phyloP scores from a whole-genome alignment of 495 filamentous ascomycete species.

The Trichoderma asperelloides region DNA sequence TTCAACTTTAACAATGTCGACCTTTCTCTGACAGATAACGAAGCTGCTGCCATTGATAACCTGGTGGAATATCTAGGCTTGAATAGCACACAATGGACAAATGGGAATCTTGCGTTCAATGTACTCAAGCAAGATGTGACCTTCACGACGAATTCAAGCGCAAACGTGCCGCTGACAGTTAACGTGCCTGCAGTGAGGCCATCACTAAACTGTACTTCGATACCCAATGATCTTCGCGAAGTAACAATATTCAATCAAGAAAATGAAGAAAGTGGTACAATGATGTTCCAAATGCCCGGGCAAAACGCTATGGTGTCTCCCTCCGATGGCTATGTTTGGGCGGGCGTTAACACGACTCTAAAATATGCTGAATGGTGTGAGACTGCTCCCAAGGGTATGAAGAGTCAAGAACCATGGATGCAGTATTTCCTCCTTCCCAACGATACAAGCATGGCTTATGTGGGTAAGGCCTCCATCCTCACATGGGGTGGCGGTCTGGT shows the following conservation, averaged over 20 bases:
- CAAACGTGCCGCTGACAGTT: not conserved
- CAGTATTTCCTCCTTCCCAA: constrained; percentile 9
- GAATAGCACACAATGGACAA: constrained; percentile 12
- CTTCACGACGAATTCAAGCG: not conserved
- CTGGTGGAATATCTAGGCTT: constrained; percentile 12
- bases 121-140: not conserved
- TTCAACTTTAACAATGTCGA: constrained; percentile 9
- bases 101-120: constrained; percentile 13
- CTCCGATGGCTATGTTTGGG: not conserved
- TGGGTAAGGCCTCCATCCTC: constrained; percentile 4
- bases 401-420: not conserved
- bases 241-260: not conserved
- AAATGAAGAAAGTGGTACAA: too few relatives aligned
- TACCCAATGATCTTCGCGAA: not conserved
- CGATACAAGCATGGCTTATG: constrained; percentile 1
- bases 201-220: constrained; percentile 10
- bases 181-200: constrained; percentile 10
- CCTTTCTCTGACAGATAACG: constrained; percentile 11
- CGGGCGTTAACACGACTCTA: not conserved
- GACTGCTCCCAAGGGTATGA: not conserved
- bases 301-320: not conserved
- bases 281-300: not conserved
- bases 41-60: constrained; percentile 12
- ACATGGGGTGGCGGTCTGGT: not conserved
- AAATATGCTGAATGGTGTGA: not conserved